Evolutionary conservation across 1,139 yeast species (phyloP), one percentile per base, ranked within the genome.

Genomic region (Geotrichum histeridarum): DNA sequence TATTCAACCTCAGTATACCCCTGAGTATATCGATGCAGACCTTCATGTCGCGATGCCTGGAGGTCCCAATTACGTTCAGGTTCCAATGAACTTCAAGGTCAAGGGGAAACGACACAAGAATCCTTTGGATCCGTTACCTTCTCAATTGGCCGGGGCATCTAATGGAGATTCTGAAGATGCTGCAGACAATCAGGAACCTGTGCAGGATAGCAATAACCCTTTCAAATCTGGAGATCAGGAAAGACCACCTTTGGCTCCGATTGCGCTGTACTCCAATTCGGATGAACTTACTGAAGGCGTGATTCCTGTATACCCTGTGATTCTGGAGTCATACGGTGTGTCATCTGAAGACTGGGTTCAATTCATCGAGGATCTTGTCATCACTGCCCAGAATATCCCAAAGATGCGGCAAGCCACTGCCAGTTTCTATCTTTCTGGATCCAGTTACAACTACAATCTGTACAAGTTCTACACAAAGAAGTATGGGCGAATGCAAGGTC

Each of bases 261-360:
- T 44, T 15, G 48, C 48, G 15, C n/a, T 44, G 8, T 44, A 44
- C 48, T 32, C 48, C n/a, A 22, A 32, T 5, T 9, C 27, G 18
- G 48, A 44, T 31, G 48, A 44, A 15, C 48, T 44, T 2, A 8
- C 22, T 11, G 12, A 14, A 11, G 48, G 48, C 31, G 14, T 44
- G 37, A 9, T 35, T 8, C 14, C 27, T 2, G 48, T 30, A 11
- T 44, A 30, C n/a, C 48, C 48, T 11, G n/a, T 27, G 2, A n/a
- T 44, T 15, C 39, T 44, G 12, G 18, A 8, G 4, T 7, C 9
- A 8, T 44, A 32, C 48, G 17, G 12, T 14, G 39, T 44, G 8
- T 30, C 11, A 14, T 8, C 9, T 9, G 18, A 30, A 30, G 48
- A 44, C 38, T 44, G 48, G 48, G n/a, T 12, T 4, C 48, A 37